Percentiles rank a stretch among this genome's conserved stretches.
Evolutionary conservation across 2,329 filamentous ascomycete genomes (phyloP).

Genomic region (Triangularia setosa): DNA sequence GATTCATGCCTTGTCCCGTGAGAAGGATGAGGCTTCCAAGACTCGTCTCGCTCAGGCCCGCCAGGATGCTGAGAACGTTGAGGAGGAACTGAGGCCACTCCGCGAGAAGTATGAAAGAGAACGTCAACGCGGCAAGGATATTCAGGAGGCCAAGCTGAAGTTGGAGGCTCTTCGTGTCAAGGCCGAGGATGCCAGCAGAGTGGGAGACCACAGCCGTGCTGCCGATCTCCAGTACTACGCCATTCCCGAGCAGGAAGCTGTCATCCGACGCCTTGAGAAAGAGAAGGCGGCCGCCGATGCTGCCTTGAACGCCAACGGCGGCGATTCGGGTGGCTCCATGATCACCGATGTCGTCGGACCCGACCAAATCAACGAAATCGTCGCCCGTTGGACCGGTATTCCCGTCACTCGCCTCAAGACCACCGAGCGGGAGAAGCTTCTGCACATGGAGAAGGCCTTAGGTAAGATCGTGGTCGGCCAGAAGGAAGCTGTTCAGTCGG

Average conservation of each 20-base stretch:
- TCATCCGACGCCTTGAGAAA: slow-evolving; percentile 76
- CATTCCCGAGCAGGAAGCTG: slow-evolving; percentile 82
- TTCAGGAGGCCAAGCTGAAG: slow-evolving; percentile 93
- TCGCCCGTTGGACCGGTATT: slow-evolving; percentile 96
- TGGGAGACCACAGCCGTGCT: slow-evolving; percentile 77
- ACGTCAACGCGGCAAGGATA: slow-evolving; percentile 83
- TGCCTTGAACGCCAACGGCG: slow-evolving; percentile 51
- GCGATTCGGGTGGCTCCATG: slow-evolving; percentile 65
- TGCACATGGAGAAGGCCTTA: slow-evolving; percentile 90
- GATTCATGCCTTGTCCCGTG: slow-evolving; percentile 88
- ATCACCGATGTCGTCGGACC: slow-evolving; percentile 92
- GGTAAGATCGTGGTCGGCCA: slow-evolving; percentile 86
- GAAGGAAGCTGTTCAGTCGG: slow-evolving; percentile 85
- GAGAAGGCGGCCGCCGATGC: slow-evolving; percentile 78
- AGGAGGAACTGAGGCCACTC: slow-evolving; percentile 86
- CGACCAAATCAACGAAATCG: slow-evolving; percentile 98
- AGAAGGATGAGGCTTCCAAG: slow-evolving; percentile 91
- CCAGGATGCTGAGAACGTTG: slow-evolving; percentile 88
- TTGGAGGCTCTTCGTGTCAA: slow-evolving; percentile 89
- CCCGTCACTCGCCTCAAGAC: slow-evolving; percentile 92
- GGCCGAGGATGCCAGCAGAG: slow-evolving; percentile 86
- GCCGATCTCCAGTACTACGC: slow-evolving; percentile 97
- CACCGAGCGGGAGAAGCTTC: slow-evolving; percentile 95
- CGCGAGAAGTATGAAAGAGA: slow-evolving; percentile 95
- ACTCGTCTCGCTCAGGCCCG: slow-evolving; percentile 76